Base-by-base conservation (phyloP, 192 early-diverging fungal species). In the Coemansia sp. region DNA sequence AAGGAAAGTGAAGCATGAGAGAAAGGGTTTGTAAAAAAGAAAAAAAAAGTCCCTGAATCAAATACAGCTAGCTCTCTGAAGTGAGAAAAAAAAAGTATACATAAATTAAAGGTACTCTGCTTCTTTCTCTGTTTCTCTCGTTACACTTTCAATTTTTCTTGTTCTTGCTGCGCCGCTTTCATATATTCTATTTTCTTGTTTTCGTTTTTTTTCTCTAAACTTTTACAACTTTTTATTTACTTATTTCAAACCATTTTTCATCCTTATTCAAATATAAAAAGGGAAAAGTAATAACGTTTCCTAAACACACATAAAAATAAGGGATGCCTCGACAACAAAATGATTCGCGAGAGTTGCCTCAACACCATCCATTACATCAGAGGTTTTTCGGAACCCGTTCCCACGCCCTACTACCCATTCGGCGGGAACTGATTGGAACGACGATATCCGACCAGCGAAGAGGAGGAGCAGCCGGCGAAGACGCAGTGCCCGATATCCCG, bases 381-480 rank as follows among this genome's bases (percentile, higher is more conserved):
- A 52, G 65, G 28, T 73, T 73, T 39, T 73, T 73, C 56, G 71
- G 55, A 13, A 7, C 71, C 5, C 71, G 71, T 3, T 43, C 59
- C 9, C 37, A 20, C 3, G 71, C 66, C 35, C 45, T 73, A 12
- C 42, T 73, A 29, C 65, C 71, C 18, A 73, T 73, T 10, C 64
- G 49, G 13, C 59, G 71, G 16, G 71, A 73, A 39, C 40, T 73
- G 20, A 73, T 73, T 35, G 61, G 48, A 21, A 51, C 48, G 8
- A 26, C 48, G 21, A 51, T 51, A 51, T 51, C 48, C 48, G 48
- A 51, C 48, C 48, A 51, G 48, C 48, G 48, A 26, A 23, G 48
- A 51, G 35, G 37, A 16, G 37, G 23, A 56, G 39, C 59, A 16
- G 37, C 18, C 18, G 16, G 34, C 53, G 31, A 46, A 33, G 37